Conservation (phyloP, 352 stramenopile species). For the Globisporangium parvum region DNA sequence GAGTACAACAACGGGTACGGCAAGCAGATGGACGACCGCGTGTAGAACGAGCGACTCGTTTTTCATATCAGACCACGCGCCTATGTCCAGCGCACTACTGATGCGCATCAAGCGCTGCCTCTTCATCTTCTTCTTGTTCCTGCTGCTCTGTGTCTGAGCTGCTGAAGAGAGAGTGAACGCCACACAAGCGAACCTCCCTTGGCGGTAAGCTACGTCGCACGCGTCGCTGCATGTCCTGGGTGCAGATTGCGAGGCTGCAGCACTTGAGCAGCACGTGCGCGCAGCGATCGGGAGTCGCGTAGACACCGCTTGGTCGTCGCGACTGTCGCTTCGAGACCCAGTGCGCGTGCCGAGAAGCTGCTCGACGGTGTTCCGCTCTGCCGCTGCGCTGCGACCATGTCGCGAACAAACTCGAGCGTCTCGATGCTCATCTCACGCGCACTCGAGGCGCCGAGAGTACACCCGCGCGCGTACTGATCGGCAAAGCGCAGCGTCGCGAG, state of each 20-base stretch:
- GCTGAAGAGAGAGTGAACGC: no score
- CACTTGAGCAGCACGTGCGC: neutral
- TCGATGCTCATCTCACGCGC: conserved; percentile 15
- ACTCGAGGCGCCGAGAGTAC: neutral
- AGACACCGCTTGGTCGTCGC: conserved; percentile 2
- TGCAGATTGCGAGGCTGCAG: neutral
- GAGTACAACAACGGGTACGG: conserved; percentile 82
- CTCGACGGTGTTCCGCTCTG: conserved; percentile 1
- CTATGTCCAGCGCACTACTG: no score
- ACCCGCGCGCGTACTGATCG: neutral
- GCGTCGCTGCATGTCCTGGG: neutral
- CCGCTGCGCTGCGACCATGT: conserved; percentile 9
- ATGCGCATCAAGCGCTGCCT: no score
- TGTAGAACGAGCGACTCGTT: no score
- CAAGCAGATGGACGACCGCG: conserved; percentile 36
- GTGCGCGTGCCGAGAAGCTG: conserved; percentile 2
- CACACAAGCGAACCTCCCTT: no score
- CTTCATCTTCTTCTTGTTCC: no score
- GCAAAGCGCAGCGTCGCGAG: conserved; percentile 20
- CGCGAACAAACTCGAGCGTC: conserved; percentile 6
- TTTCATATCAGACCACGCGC: no score
- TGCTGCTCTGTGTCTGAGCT: no score
- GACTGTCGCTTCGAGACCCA: conserved; percentile 2
- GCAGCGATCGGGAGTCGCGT: conserved; percentile 1
- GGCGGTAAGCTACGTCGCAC: no score